phyloP scores from a whole-genome alignment of 129 eudicot species.

The Dittrichia graveolens region DNA sequence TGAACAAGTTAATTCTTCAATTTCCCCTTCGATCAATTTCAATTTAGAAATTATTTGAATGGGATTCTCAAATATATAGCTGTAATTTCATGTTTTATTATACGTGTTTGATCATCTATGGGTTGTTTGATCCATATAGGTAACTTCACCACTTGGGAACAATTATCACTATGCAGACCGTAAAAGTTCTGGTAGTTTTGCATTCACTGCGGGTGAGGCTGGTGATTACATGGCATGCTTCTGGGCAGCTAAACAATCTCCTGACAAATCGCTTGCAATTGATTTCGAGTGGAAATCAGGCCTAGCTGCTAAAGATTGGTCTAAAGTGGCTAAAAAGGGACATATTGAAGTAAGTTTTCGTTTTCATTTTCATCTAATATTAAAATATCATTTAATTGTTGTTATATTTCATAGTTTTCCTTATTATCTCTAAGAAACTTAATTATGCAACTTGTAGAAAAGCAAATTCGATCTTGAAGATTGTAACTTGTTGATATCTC shows the following conservation, averaged over 20 bases:
- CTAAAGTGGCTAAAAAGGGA: constrained; percentile 85
- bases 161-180: constrained; percentile 60
- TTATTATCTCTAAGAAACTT: neutral
- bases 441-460: neutral
- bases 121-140: constrained; percentile 37
- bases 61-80: no score
- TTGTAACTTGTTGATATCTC: no score
- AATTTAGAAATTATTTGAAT: neutral
- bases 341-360: constrained; percentile 47
- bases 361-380: neutral
- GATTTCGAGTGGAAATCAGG: constrained; percentile 87
- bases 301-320: constrained; percentile 82
- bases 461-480: no score
- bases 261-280: constrained; percentile 43
- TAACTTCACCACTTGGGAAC: constrained; percentile 65
- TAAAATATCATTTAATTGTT: no score
- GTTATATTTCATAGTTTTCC: no score
- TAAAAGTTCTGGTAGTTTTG: constrained; percentile 42
- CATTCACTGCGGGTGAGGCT: constrained; percentile 9
- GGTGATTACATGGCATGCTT: constrained; percentile 48
- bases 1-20: constrained; percentile 4
- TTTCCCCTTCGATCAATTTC: neutral
- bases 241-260: constrained; percentile 62
- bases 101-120: no score
- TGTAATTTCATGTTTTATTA: no score